Evolutionary conservation across 2,329 filamentous ascomycete species (phyloP).

Genomic region (Corinectria fuckeliana): DNA sequence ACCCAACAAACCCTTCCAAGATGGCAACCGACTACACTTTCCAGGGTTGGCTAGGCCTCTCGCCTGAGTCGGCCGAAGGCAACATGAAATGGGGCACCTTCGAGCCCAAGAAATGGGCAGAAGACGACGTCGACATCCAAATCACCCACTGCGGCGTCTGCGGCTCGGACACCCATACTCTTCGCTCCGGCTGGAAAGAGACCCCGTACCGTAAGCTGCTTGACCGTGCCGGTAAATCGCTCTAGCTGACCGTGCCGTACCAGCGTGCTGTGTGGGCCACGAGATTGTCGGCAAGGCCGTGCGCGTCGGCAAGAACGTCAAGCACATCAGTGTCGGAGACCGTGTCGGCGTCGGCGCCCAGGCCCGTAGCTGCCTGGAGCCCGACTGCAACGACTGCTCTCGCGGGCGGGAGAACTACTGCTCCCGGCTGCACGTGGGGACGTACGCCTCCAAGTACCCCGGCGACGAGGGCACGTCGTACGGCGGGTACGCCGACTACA

Average conservation of each 20-base stretch:
- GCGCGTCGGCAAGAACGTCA: slow-evolving; percentile 58
- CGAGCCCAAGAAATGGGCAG: slow-evolving; percentile 69
- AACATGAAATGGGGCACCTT: slow-evolving; percentile 63
- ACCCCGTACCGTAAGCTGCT: slow-evolving; percentile 5
- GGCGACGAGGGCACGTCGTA: slow-evolving; percentile 66
- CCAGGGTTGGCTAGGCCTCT: slow-evolving; percentile 55
- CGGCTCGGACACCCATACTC: slow-evolving; percentile 65
- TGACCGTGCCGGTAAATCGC: neutral
- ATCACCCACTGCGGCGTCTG: slow-evolving; percentile 72
- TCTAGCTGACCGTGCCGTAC: slow-evolving; percentile 10
- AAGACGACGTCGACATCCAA: slow-evolving; percentile 69
- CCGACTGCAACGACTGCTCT: slow-evolving; percentile 18
- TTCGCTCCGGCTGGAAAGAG: slow-evolving; percentile 60
- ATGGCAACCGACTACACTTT: slow-evolving; percentile 14
- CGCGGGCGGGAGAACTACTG: slow-evolving; percentile 73
- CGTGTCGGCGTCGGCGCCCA: slow-evolving; percentile 52
- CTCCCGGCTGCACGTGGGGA: slow-evolving; percentile 59
- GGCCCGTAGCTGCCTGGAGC: slow-evolving; percentile 25
- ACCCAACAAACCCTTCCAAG: neutral
- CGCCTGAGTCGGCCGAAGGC: slow-evolving; percentile 50
- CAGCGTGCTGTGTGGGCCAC: slow-evolving; percentile 65
- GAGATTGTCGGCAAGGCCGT: slow-evolving; percentile 68
- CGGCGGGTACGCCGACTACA: slow-evolving; percentile 59
- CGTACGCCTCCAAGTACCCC: slow-evolving; percentile 63
- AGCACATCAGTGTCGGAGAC: slow-evolving; percentile 63